Conservation (phyloP, 2,329 filamentous ascomycete genomes). For the Diaporthe capsici region DNA sequence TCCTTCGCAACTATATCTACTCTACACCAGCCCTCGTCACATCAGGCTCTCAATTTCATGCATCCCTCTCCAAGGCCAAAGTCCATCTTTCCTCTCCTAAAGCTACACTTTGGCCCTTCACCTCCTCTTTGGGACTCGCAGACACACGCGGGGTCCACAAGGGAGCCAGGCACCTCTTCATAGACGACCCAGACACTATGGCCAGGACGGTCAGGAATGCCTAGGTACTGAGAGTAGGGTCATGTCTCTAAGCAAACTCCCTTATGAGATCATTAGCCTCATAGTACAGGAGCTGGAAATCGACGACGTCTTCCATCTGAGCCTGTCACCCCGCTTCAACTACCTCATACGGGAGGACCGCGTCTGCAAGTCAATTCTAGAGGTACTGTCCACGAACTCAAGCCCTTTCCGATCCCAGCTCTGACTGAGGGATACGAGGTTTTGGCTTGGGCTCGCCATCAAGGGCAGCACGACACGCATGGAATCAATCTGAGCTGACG, state of each 20-base stretch:
- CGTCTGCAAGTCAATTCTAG: slow-evolving; percentile 69
- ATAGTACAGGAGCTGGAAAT: slow-evolving; percentile 69
- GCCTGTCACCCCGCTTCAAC: slow-evolving; percentile 66
- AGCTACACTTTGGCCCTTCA: neutral
- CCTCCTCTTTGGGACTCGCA: no score
- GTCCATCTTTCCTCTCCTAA: neutral
- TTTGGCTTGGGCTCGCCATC: slow-evolving; percentile 10
- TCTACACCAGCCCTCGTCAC: neutral
- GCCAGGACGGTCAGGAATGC: neutral
- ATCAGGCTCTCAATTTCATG: neutral
- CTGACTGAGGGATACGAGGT: neutral
- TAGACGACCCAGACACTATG: slow-evolving; percentile 3
- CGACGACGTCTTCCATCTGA: slow-evolving; percentile 71
- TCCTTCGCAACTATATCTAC: neutral
- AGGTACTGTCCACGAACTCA: slow-evolving; percentile 59
- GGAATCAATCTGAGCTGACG: slow-evolving; percentile 42
- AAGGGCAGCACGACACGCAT: neutral
- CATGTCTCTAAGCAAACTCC: slow-evolving; percentile 59
- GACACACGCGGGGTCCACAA: neutral
- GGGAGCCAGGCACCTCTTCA: neutral
- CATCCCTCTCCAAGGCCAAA: neutral
- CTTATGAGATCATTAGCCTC: slow-evolving; percentile 75
- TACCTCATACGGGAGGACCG: slow-evolving; percentile 66
- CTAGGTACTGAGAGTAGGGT: slow-evolving; percentile 19
- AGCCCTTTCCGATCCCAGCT: neutral